Percentiles rank a stretch among this genome's conserved stretches.
phyloP scores from a whole-genome alignment of 441 rosid genomes.

The Corymbia calophylla region DNA sequence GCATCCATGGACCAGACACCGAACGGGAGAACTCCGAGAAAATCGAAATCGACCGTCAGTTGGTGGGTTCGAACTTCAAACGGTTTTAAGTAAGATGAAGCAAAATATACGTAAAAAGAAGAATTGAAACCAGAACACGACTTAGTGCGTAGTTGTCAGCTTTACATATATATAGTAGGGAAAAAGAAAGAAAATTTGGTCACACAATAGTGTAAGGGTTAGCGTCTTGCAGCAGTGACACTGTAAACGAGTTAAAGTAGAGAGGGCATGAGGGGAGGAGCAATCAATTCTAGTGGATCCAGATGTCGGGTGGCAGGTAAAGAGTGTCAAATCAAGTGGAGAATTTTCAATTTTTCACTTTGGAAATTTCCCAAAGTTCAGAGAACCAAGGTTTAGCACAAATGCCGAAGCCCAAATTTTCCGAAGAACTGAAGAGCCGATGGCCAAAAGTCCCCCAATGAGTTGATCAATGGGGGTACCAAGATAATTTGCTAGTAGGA shows the following conservation, averaged over 20 bases:
- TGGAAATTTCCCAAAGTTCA: background rate
- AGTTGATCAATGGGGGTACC: background rate
- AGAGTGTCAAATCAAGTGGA: background rate
- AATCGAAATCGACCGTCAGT: background rate
- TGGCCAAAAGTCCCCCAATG: background rate
- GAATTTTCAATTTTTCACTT: background rate
- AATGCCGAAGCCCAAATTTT: background rate
- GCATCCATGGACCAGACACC: background rate
- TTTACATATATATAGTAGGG: background rate
- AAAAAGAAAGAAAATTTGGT: background rate
- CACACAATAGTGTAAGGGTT: background rate
- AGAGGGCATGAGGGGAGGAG: background rate
- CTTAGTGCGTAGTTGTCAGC: background rate
- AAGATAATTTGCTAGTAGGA: background rate
- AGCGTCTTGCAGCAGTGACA: background rate
- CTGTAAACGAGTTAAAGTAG: background rate
- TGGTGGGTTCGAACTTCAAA: background rate
- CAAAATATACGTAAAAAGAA: background rate
- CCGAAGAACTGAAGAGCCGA: background rate
- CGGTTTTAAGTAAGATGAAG: background rate
- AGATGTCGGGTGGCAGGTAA: background rate
- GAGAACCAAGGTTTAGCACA: background rate
- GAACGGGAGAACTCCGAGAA: background rate
- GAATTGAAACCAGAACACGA: background rate
- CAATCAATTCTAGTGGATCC: background rate